phyloP scores from a whole-genome alignment of 1,139 yeast species.

The Diutina pseudorugosa region DNA sequence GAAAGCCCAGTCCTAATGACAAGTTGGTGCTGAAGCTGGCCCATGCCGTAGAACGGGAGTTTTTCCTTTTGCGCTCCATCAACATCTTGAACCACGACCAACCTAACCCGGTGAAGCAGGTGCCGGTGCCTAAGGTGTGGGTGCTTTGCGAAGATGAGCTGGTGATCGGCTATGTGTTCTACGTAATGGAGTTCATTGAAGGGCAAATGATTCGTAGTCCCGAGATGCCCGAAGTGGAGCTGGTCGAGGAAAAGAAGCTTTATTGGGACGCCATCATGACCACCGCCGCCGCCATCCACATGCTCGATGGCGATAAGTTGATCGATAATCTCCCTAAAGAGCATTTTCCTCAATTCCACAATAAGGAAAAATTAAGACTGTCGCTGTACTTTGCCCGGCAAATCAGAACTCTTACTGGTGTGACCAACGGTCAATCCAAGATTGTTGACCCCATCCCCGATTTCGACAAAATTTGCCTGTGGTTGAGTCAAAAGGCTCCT shows the following conservation, averaged over 20 bases:
- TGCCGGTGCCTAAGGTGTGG: constrained; percentile 38
- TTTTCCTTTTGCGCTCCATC: constrained; percentile 38
- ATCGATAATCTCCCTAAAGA: constrained; percentile 31
- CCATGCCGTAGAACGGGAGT: constrained; percentile 57
- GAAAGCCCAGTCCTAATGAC: constrained; percentile 47
- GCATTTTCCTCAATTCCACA: constrained; percentile 36
- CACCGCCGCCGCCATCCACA: constrained; percentile 41
- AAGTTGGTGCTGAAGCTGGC: constrained; percentile 47
- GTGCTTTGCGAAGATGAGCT: constrained; percentile 41
- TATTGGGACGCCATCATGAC: constrained; percentile 43
- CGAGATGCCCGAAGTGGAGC: constrained; percentile 26
- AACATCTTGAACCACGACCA: constrained; percentile 17
- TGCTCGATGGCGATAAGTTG: constrained; percentile 34
- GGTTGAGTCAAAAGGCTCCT: constrained; percentile 32
- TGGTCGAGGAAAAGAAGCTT: constrained; percentile 12
- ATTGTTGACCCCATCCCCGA: constrained; percentile 40
- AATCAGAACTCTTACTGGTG: constrained; percentile 33
- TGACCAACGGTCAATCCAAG: constrained; percentile 39
- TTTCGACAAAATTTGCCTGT: constrained; percentile 29
- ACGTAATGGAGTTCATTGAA: constrained; percentile 47
- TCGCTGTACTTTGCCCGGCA: constrained; percentile 45
- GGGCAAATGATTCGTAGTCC: constrained; percentile 54
- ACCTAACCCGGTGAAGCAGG: constrained; percentile 15
- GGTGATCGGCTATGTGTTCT: constrained; percentile 39
- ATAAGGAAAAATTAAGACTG: constrained; percentile 12